phyloP scores from a whole-genome alignment of 352 stramenopile genomes.

The Pythium myriotylum region DNA sequence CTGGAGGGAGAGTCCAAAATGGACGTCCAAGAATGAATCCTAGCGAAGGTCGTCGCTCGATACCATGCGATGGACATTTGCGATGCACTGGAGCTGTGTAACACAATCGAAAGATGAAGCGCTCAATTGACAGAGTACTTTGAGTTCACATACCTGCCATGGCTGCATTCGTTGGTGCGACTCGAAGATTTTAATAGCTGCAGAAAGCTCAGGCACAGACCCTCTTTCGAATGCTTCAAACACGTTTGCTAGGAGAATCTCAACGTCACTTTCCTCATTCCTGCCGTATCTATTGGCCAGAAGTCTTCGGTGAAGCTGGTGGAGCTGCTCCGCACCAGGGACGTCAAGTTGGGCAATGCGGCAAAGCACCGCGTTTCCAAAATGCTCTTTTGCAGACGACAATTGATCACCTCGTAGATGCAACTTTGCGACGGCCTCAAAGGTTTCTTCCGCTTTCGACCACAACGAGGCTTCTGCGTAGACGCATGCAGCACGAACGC shows the following conservation, averaged over 20 bases:
- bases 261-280: constrained; percentile 44
- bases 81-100: constrained; percentile 42
- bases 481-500: constrained; percentile 44
- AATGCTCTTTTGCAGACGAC: constrained; percentile 52
- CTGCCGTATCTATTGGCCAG: constrained; percentile 1
- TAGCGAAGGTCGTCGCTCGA: constrained; percentile 55
- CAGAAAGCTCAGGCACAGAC: constrained; percentile 10
- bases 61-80: constrained; percentile 57
- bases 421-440: constrained; percentile 56
- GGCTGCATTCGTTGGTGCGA: constrained; percentile 43
- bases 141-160: constrained; percentile 55
- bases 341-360: constrained; percentile 62
- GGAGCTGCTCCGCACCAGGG: constrained; percentile 53
- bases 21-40: background rate
- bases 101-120: no score
- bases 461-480: constrained; percentile 62
- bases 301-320: constrained; percentile 27
- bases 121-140: background rate
- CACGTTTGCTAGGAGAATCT: constrained; percentile 51
- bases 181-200: constrained; percentile 51
- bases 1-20: background rate
- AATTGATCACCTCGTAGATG: constrained; percentile 38
- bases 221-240: constrained; percentile 42
- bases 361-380: constrained; percentile 62
- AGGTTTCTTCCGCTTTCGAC: constrained; percentile 54